Base-by-base conservation (phyloP, 2,329 filamentous ascomycete genomes). In the Alternaria brassicicola region DNA sequence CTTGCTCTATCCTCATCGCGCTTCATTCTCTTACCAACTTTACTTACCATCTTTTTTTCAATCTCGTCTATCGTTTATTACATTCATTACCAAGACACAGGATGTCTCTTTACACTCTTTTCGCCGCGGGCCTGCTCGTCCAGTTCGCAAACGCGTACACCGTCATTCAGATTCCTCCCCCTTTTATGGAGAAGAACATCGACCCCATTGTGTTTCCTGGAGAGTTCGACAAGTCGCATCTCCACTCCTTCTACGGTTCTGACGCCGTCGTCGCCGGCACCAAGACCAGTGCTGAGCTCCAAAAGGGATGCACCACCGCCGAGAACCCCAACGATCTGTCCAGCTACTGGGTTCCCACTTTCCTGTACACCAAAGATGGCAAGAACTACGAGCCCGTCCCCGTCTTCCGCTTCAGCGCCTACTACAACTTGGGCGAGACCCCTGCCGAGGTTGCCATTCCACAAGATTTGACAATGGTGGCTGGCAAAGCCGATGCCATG, bases 261-360 rank as follows among this genome's bases (percentile, higher is more conserved):
- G 80, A 82, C 57, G 75, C 73, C 42, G 72, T 81, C 15, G 79
- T 77, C 12, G 71, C 70, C 26, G 71, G 72, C 57, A 78, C 77
- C 12, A 77, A 71, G 8, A 78, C 74, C 1, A 78, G 73, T 25
- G 70, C 71, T 3, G 70, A 74, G 54, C 73, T 83, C 1, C 79
- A 80, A 38, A 63, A 68, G 3, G 81, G 81, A 8, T 83, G 81
- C 73, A 78, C 80, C 9, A 78, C 75, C 8, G 78, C 73, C 15
- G 70, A 81, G 59, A 83, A 83, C 69, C 78, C 79, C 19, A 83
- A 83, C 52, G 81, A 83, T 55, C 68, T 81, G 1, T 81, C 78
- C 0, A 70, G 77, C 4, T 83, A 83, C 74, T 83, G 79, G 81
- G 72, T 78, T 0, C 80, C 80, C 0, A 82, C 80, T 0, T 71